Conservation (phyloP, 2,329 filamentous ascomycete species). For the Lecanicillium sp. region DNA sequence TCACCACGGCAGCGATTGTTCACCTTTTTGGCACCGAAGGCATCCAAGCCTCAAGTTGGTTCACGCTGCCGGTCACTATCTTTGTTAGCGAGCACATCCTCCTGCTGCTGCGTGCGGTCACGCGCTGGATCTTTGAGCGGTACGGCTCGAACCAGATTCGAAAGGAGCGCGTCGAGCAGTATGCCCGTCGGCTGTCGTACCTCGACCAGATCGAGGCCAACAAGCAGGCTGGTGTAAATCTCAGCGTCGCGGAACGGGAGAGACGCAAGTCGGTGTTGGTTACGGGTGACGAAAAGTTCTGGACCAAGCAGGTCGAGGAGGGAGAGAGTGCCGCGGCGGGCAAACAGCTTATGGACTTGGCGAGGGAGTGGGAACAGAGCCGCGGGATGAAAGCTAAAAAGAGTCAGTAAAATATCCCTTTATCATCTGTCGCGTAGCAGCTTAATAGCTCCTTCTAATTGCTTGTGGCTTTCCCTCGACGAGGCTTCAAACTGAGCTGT, state of each 20-base stretch:
- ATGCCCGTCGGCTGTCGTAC: conserved; percentile 26
- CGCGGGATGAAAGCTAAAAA: conserved; percentile 5
- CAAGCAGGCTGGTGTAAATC: conserved; percentile 22
- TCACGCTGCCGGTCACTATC: conserved; percentile 60
- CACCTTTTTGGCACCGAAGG: conserved; percentile 61
- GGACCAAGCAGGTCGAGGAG: conserved; percentile 33
- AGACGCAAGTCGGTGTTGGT: conserved; percentile 28
- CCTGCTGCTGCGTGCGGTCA: conserved; percentile 45
- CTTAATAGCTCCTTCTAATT: conserved; percentile 8
- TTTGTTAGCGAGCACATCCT: conserved; percentile 70
- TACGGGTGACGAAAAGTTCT: conserved; percentile 26
- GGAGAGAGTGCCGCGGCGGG: conserved; percentile 27
- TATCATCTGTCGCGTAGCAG: conserved; percentile 9
- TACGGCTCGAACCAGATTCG: conserved; percentile 33
- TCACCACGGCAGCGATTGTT: conserved; percentile 64
- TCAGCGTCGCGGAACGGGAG: conserved; percentile 28
- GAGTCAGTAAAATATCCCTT: not conserved
- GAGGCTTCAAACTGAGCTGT: conserved; percentile 8
- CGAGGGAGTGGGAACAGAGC: conserved; percentile 8
- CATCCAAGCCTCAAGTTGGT: conserved; percentile 48
- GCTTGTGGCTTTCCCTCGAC: conserved; percentile 9
- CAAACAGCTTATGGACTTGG: conserved; percentile 23
- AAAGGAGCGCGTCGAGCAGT: conserved; percentile 29
- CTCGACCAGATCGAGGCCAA: conserved; percentile 33
- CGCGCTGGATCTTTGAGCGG: conserved; percentile 26